Evolutionary conservation across 176 grass and related monocot species (phyloP).

Genomic region (Zoysia japonica): DNA sequence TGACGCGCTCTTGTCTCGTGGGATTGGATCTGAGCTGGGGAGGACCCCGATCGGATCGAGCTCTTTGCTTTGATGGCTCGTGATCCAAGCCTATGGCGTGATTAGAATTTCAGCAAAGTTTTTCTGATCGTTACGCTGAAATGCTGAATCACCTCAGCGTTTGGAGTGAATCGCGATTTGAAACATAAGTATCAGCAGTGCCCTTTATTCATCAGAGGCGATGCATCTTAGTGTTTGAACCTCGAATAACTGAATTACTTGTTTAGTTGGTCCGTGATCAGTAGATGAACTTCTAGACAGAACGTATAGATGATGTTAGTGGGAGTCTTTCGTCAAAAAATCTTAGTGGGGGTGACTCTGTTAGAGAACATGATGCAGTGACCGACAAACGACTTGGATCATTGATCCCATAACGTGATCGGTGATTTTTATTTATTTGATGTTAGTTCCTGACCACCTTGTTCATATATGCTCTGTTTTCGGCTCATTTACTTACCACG

Average conservation of each 20-base stretch:
- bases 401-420: neutral
- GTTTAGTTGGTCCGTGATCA: neutral
- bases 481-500: neutral
- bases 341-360: neutral
- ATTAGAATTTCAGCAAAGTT: neutral
- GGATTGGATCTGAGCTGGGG: constrained; percentile 42
- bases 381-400: neutral
- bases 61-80: neutral
- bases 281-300: neutral
- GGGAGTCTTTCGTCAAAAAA: neutral
- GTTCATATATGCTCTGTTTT: neutral
- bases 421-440: neutral
- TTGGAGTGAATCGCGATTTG: neutral
- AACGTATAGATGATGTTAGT: neutral
- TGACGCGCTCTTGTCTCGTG: constrained; percentile 1
- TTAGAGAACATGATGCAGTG: neutral
- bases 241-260: neutral
- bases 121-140: neutral
- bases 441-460: neutral
- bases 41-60: neutral
- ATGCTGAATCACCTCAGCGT: too few relatives aligned
- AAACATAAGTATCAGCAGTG: neutral
- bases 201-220: neutral
- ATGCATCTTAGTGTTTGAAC: neutral
- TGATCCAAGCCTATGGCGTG: neutral